Evolutionary conservation across 176 grass and related monocot genomes (phyloP), one percentile per base, ranked within the genome.

Genomic region (Carex myosuroides): DNA sequence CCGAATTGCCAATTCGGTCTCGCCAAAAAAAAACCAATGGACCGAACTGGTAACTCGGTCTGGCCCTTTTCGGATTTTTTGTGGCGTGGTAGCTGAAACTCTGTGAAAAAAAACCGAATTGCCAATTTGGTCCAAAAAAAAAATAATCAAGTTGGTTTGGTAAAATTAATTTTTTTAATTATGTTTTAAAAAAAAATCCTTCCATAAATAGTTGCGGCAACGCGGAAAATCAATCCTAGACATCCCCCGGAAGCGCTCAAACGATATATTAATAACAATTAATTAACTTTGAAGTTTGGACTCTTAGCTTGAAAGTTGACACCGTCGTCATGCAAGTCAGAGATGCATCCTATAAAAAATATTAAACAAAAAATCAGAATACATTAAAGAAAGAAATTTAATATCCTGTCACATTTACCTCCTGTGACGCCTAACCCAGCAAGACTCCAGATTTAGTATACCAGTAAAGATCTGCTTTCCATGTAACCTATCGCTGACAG

Each of bases 241-340:
- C 69, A 48, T 12, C 10, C 22, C 48, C 8, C 60, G 13, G 53
- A 48, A 64, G 33, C 20, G 32, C 57, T 81, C 58, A 39, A 68
- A 81, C 63, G 9, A 42, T 63, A n/a, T 12, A 81, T 64, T 62
- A 61, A 60, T 63, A 16, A 62, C 18, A 8, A 64, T 81, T 81
- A 44, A 81, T 81, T 10, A 81, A 64, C 55, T 63, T 32, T 21
- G 69, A 44, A 59, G 55, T 61, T 42, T 37, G 55, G 26, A 61
- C 26, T 13, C 42, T 35, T 80, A 80, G 39, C 54, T 30, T 80
- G 76, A 80, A 78, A 60, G 53, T 80, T 80, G 54, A 81, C 79
- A 21, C 17, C 32, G 9, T 60, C 55, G 33, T 60, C 55, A 42
- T 39, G 13, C 26, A 59, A 60, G 13, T 80, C 50, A 80, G 52